Base-by-base conservation (phyloP, 352 stramenopile species). In the Globisporangium cederbergense region DNA sequence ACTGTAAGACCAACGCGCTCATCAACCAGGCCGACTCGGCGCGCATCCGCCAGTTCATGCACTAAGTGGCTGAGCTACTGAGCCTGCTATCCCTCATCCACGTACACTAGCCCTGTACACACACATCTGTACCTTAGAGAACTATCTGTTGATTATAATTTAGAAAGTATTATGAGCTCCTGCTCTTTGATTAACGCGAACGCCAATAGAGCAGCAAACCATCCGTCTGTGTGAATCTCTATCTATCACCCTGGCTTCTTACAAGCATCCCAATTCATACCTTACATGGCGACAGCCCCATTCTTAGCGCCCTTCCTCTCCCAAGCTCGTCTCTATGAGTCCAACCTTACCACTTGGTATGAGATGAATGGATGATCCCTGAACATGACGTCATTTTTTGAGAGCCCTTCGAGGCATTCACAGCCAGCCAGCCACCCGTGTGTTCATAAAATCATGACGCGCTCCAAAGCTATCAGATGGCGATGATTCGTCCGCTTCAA, bases 1-100 rank as follows among this genome's bases (percentile, higher is more conserved):
- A 94, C 76, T 94, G 86, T 76, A 94, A 94, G 74, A 94, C 83
- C 32, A 93, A 91, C 68, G 72, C 86, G 50, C 67, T 88, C 60
- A 83, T 92, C 72, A 90, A 64, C 69, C 75, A 86, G 57, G 81
- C 78, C 4, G 83, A 92, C 72, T 87, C 83, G 65, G 83, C 81
- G 50, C 79, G 70, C 63, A 81, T 88, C 55, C 75, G 72, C 54
- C 75, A 77, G 43, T 86, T 81, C 71, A 79, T 78, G 59, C 73
- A 76, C 40, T 88, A 60, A 77, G 1, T 38, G 18, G 25, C 49
- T 28, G n/a, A 77, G 2, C 34, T 6, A 18, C 49, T 28, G n/a
- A 36, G 14, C 10, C 11, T 20, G 36, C 11, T 36, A 28, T 16
- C 45, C 20, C 22, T 13, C 4, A 16, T 10, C 13, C 3, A 8